Evolutionary conservation across 2,329 filamentous ascomycete species (phyloP).

Genomic region (Aspergillus fumigatiaffinis): DNA sequence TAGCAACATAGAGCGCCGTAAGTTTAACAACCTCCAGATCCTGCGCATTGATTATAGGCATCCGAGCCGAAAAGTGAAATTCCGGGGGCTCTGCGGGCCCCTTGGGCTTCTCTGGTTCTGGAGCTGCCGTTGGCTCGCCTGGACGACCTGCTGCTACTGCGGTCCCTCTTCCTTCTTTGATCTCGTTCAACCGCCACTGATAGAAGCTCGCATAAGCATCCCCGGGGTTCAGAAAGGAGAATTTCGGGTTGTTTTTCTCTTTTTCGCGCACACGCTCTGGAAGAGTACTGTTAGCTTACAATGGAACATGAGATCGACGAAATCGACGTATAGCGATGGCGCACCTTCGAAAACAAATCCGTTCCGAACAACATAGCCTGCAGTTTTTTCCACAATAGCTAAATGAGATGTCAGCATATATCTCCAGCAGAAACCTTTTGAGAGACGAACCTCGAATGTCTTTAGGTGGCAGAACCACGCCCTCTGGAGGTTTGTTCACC

Average conservation of each 20-base stretch:
- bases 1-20: slow-evolving; percentile 87
- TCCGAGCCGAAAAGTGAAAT: slow-evolving; percentile 90
- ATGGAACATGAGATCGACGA: neutral
- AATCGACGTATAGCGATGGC: slow-evolving; percentile 1
- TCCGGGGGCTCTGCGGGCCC: slow-evolving; percentile 81
- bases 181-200: slow-evolving; percentile 82
- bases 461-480: slow-evolving; percentile 78
- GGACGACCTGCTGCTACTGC: slow-evolving; percentile 70
- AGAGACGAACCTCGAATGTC: slow-evolving; percentile 64
- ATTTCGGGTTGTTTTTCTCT: slow-evolving; percentile 79
- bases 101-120: slow-evolving; percentile 63
- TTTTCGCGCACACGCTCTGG: slow-evolving; percentile 76
- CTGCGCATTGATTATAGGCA: slow-evolving; percentile 95
- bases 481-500: slow-evolving; percentile 72
- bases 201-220: slow-evolving; percentile 90
- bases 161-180: slow-evolving; percentile 77
- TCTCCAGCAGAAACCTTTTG: neutral
- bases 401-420: slow-evolving; percentile 23
- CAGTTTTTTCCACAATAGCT: slow-evolving; percentile 85
- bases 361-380: slow-evolving; percentile 77
- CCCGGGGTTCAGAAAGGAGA: slow-evolving; percentile 74
- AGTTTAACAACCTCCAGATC: slow-evolving; percentile 71
- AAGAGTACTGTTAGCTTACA: neutral
- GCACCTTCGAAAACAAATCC: slow-evolving; percentile 63
- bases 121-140: slow-evolving; percentile 55